Percentiles rank a stretch among this genome's conserved stretches.
These are phyloP conservation scores for Thermomucor indicae-seudaticae DNA, from an alignment of 371 early-diverging fungal genomes.

Conservation along the genomic window DNA sequence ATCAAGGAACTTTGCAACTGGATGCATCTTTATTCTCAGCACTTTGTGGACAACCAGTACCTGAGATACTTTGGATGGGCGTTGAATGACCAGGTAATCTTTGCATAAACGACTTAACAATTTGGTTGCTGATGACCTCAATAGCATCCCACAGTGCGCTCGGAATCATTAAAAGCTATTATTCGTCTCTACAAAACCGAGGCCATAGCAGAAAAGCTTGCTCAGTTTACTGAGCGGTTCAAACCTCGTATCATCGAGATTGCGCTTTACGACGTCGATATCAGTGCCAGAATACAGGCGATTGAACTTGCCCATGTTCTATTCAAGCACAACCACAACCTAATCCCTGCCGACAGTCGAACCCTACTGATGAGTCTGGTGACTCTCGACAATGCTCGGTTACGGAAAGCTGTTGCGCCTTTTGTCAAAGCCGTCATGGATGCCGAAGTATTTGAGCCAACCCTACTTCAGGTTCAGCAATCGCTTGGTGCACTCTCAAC, in stretches of 20 bases:
- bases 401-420: constrained; percentile 47
- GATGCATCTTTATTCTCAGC: constrained; percentile 64
- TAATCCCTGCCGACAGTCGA: constrained; percentile 36
- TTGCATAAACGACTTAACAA: neutral
- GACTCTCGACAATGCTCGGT: constrained; percentile 28
- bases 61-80: constrained; percentile 85
- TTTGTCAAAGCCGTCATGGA: constrained; percentile 49
- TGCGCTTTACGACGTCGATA: constrained; percentile 75
- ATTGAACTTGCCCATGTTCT: constrained; percentile 47
- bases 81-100: constrained; percentile 72
- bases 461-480: constrained; percentile 35
- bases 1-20: constrained; percentile 74
- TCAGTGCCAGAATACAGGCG: constrained; percentile 60
- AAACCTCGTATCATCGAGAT: constrained; percentile 77
- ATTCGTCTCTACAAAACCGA: constrained; percentile 51
- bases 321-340: constrained; percentile 35
- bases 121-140: neutral
- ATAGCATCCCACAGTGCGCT: constrained; percentile 52
- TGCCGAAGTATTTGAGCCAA: constrained; percentile 37
- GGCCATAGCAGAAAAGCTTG: constrained; percentile 46
- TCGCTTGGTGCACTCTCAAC: constrained; percentile 16
- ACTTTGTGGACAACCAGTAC: constrained; percentile 71
- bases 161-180: constrained; percentile 59
- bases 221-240: constrained; percentile 71
- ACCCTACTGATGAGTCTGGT: constrained; percentile 27